Evolutionary conservation across 768 basidiomycete genomes (phyloP).

Genomic region (Tricholomella constricta): DNA sequence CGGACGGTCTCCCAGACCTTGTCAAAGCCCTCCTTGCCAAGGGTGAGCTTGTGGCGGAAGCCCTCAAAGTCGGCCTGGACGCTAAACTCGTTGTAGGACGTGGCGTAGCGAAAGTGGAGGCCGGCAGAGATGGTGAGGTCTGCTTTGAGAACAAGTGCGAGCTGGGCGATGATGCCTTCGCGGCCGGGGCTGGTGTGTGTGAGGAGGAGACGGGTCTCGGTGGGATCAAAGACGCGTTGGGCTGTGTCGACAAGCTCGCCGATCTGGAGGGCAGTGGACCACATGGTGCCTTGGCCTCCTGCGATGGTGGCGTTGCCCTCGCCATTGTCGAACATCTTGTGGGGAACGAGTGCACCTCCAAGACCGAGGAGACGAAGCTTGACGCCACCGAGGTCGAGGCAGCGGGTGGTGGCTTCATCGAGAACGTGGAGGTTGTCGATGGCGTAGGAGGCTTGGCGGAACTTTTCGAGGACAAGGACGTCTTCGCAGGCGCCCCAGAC

Average conservation of each 20-base stretch:
- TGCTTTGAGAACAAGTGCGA: constrained; percentile 88
- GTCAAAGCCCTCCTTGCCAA: constrained; percentile 81
- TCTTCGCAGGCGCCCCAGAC: constrained; percentile 99
- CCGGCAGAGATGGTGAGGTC: constrained; percentile 94
- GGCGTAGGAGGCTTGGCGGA: constrained; percentile 78
- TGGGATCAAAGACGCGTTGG: constrained; percentile 87
- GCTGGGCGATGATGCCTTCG: constrained; percentile 90
- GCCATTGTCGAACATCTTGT: constrained; percentile 95
- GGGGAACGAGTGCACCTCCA: constrained; percentile 91
- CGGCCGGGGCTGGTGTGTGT: constrained; percentile 92
- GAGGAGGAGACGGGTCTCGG: constrained; percentile 92
- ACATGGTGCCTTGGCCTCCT: constrained; percentile 97
- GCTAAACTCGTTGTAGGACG: constrained; percentile 95
- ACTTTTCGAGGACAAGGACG: constrained; percentile 88
- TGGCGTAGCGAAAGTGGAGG: constrained; percentile 96
- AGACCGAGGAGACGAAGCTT: constrained; percentile 94
- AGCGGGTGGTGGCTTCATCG: constrained; percentile 94
- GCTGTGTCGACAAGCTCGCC: constrained; percentile 98
- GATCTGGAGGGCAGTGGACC: constrained; percentile 96
- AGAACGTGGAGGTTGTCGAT: constrained; percentile 91
- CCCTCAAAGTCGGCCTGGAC: constrained; percentile 88
- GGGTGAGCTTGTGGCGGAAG: constrained; percentile 76
- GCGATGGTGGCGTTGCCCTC: constrained; percentile 97
- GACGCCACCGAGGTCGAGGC: constrained; percentile 89
- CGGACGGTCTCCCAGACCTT: constrained; percentile 97